Percentiles rank a stretch among this genome's conserved stretches.
Evolutionary conservation across 2,329 filamentous ascomycete genomes (phyloP).

Genomic region (Lasiodiplodia sp.): DNA sequence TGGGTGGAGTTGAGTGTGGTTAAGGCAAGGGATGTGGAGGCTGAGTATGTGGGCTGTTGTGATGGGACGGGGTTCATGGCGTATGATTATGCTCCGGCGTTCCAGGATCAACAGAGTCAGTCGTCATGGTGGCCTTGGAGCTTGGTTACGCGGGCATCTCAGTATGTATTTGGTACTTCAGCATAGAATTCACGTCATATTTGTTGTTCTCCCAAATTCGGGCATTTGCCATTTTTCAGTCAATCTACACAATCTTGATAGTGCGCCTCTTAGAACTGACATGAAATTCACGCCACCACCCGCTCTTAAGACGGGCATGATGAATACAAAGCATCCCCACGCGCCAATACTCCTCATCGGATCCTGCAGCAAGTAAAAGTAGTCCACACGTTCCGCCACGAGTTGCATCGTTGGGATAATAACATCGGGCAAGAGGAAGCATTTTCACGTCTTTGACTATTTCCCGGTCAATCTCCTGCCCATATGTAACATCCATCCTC

Average conservation of each 20-base stretch:
- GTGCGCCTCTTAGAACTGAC: no score
- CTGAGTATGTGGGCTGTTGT: conserved; percentile 13
- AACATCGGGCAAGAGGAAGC: background rate
- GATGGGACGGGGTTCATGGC: conserved; percentile 12
- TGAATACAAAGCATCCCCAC: background rate
- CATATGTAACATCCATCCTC: no score
- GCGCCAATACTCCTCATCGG: background rate
- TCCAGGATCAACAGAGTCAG: background rate
- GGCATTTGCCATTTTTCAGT: no score
- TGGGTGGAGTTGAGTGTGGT: conserved; percentile 7
- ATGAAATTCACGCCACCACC: no score
- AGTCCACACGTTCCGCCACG: background rate
- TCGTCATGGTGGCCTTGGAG: background rate
- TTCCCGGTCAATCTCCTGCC: no score
- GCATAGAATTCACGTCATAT: no score
- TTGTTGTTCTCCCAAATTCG: no score
- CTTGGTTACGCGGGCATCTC: background rate
- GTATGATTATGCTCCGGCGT: background rate
- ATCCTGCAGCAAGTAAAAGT: background rate
- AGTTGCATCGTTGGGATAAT: no score
- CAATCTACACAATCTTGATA: no score
- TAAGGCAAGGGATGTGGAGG: conserved; percentile 6
- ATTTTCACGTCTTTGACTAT: no score
- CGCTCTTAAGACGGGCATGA: no score
- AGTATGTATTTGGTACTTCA: background rate